Evolutionary conservation across 139 green algal species (phyloP).

Genomic region (Limnomonas spitsbergensis): DNA sequence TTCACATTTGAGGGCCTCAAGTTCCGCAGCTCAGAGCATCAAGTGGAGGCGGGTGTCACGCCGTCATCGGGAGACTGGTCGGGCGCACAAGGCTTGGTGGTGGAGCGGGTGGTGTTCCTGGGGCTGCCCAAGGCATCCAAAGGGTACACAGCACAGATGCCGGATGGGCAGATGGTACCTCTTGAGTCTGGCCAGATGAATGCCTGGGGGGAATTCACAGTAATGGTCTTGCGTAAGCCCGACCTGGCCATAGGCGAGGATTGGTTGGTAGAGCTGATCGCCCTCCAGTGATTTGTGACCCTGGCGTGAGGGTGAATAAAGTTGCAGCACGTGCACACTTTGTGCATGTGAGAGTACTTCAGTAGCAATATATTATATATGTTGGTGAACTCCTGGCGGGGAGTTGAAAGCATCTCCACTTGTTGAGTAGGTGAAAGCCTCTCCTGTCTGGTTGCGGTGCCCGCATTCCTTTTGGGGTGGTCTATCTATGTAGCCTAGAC

Average conservation of each 20-base stretch:
- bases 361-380: too few species aligned
- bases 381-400: too few species aligned
- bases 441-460: too few species aligned
- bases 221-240: not conserved
- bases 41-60: conserved; percentile 11
- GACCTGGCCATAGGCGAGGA: not conserved
- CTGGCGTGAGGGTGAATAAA: too few species aligned
- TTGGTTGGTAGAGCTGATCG: conserved; percentile 14
- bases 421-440: too few species aligned
- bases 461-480: too few species aligned
- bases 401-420: too few species aligned
- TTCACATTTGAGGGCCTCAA: conserved; percentile 30
- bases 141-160: conserved; percentile 8
- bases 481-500: too few species aligned
- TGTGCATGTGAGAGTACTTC: too few species aligned
- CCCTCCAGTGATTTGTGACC: too few species aligned
- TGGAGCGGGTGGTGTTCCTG: conserved; percentile 57
- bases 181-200: not conserved
- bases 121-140: conserved; percentile 26
- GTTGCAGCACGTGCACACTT: too few species aligned
- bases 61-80: not conserved
- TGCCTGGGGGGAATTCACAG: too few species aligned
- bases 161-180: not conserved
- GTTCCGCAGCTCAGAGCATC: conserved; percentile 21
- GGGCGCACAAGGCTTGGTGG: conserved; percentile 10